These are phyloP conservation scores for Populus tremula DNA, from an alignment of 345 rosid genomes.

Conservation along the genomic window DNA sequence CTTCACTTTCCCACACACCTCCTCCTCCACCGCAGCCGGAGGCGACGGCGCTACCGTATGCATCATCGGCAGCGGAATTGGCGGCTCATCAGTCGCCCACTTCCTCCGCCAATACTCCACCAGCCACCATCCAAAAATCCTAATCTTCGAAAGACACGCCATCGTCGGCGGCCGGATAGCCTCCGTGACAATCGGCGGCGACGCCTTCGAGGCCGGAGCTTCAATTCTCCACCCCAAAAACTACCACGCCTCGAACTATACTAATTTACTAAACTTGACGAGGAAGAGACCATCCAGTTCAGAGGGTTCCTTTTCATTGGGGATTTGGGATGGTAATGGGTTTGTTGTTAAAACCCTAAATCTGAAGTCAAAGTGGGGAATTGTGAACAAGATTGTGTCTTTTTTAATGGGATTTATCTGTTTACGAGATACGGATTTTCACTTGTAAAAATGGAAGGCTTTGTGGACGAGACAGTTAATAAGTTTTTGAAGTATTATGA, in stretches of 20 bases:
- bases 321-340: constrained; percentile 74
- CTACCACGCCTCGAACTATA: constrained; percentile 64
- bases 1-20: constrained; percentile 21
- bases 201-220: constrained; percentile 85
- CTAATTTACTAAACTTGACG: constrained; percentile 44
- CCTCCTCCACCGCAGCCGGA: constrained; percentile 15
- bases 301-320: constrained; percentile 48
- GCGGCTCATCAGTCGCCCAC: constrained; percentile 85
- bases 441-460: constrained; percentile 58
- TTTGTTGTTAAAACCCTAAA: constrained; percentile 60
- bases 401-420: constrained; percentile 52
- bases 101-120: constrained; percentile 63
- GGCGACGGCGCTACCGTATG: constrained; percentile 42
- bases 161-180: constrained; percentile 93
- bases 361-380: constrained; percentile 34
- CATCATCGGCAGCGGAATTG: constrained; percentile 82
- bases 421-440: constrained; percentile 76
- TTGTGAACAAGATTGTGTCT: constrained; percentile 54
- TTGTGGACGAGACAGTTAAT: constrained; percentile 68
- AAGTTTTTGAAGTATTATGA: constrained; percentile 77
- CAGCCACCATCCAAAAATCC: constrained; percentile 25
- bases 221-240: constrained; percentile 91
- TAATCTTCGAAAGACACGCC: constrained; percentile 59
- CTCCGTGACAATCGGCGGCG: constrained; percentile 49
- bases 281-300: constrained; percentile 44